Percentiles rank a stretch among this genome's conserved stretches.
Evolutionary conservation across 768 basidiomycete species (phyloP).

Genomic region (Termitomyces sp.): DNA sequence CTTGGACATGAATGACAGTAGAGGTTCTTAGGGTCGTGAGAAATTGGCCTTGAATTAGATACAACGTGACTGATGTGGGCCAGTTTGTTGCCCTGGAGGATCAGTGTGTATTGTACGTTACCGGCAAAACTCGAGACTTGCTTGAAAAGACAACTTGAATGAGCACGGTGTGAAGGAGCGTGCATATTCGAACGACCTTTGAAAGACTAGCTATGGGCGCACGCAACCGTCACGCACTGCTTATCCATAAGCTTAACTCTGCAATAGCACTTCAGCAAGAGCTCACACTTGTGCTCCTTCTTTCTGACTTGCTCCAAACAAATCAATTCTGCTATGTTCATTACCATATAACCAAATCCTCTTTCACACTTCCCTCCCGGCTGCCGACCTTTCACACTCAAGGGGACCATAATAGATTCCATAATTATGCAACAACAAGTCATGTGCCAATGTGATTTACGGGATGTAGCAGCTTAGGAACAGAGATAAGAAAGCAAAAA

Average conservation of each 20-base stretch:
- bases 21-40: not conserved
- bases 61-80: no score
- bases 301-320: not conserved
- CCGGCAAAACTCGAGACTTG: not conserved
- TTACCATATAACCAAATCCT: not conserved
- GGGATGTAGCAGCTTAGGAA: no score
- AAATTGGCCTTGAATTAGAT: not conserved
- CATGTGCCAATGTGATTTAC: no score
- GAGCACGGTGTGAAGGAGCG: not conserved
- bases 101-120: not conserved
- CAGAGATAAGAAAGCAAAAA: no score
- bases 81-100: no score
- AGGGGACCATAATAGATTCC: no score
- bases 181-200: not conserved
- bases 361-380: no score
- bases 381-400: no score
- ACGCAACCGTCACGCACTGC: not conserved
- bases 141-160: not conserved
- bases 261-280: not conserved
- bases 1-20: conserved; percentile 55
- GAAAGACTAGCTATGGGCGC: not conserved
- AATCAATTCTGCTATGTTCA: not conserved
- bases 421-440: no score
- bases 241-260: not conserved
- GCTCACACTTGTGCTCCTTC: not conserved